These are phyloP conservation scores for Spergularia azorica DNA, from an alignment of 179 eudicot genomes.

Conservation along the genomic window DNA sequence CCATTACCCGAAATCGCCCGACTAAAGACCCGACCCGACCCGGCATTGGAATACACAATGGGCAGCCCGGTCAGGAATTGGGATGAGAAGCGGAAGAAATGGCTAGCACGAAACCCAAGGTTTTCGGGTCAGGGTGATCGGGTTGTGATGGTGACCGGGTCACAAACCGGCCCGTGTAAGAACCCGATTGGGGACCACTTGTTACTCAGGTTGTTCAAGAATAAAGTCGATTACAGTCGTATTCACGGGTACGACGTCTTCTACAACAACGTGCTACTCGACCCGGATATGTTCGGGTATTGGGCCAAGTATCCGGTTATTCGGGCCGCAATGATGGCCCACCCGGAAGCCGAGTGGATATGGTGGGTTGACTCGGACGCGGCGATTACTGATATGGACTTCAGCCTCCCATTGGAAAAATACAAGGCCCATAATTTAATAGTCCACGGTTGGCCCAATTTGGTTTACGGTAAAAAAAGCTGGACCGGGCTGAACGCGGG, in stretches of 20 bases:
- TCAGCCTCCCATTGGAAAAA: conserved; percentile 35
- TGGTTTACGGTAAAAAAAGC: conserved; percentile 37
- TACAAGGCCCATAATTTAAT: conserved; percentile 38
- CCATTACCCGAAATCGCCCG: conserved; percentile 8
- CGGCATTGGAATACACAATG: conserved; percentile 27
- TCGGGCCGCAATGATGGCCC: conserved; percentile 48
- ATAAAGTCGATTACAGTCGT: conserved; percentile 42
- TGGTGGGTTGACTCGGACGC: conserved; percentile 53
- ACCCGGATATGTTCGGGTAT: conserved; percentile 37
- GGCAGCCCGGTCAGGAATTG: conserved; percentile 25
- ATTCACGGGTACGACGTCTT: conserved; percentile 39
- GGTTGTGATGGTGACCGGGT: conserved; percentile 39
- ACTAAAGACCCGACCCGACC: conserved; percentile 28
- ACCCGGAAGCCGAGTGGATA: conserved; percentile 51
- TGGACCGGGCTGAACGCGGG: conserved; percentile 53
- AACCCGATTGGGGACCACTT: conserved; percentile 34
- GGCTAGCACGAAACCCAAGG: conserved; percentile 25
- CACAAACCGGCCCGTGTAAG: conserved; percentile 35
- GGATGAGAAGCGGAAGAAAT: conserved; percentile 39
- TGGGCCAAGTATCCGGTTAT: conserved; percentile 50
- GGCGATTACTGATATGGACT: conserved; percentile 52
- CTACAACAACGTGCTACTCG: conserved; percentile 35
- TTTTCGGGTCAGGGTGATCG: conserved; percentile 15
- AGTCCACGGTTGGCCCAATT: conserved; percentile 42
- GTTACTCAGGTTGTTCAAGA: conserved; percentile 36